Percentiles rank a stretch among this genome's conserved stretches.
Evolutionary conservation across 148 eudicot genomes (phyloP).

Genomic region (Dysphania ambrosioides): DNA sequence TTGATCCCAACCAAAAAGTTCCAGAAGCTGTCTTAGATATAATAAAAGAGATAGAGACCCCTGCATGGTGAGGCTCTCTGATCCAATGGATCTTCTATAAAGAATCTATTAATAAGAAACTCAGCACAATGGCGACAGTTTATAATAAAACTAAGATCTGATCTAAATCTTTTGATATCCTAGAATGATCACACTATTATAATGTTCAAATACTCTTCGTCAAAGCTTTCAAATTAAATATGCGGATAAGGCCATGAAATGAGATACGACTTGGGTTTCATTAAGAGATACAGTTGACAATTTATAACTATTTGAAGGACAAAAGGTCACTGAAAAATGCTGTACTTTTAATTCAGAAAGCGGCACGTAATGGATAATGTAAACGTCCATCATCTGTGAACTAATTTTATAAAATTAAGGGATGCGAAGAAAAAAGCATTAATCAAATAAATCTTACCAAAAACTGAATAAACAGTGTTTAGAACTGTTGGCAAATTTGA

Average conservation of each 20-base stretch:
- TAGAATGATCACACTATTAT: neutral
- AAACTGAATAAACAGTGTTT: neutral
- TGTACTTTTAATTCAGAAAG: conserved; percentile 1
- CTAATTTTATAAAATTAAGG: conserved; percentile 11
- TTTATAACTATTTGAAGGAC: neutral
- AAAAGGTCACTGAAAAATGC: conserved; percentile 13
- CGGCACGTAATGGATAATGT: neutral
- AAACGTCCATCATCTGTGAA: conserved; percentile 18
- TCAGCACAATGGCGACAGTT: neutral
- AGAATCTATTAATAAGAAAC: neutral
- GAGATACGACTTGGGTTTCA: neutral
- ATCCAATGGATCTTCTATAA: neutral
- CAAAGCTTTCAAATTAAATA: neutral
- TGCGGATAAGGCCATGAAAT: neutral
- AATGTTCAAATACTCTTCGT: neutral
- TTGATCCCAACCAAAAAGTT: neutral
- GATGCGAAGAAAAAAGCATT: neutral
- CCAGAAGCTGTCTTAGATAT: neutral
- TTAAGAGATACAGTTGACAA: conserved; percentile 1
- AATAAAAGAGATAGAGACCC: neutral
- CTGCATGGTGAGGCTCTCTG: neutral
- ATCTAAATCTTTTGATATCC: neutral
- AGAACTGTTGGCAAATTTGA: neutral
- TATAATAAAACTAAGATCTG: neutral
- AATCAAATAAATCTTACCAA: conserved; percentile 13